Evolutionary conservation across 75 land plant genomes (phyloP), one percentile per base, ranked within the genome.

Genomic region (Adiantum capillusveneris): DNA sequence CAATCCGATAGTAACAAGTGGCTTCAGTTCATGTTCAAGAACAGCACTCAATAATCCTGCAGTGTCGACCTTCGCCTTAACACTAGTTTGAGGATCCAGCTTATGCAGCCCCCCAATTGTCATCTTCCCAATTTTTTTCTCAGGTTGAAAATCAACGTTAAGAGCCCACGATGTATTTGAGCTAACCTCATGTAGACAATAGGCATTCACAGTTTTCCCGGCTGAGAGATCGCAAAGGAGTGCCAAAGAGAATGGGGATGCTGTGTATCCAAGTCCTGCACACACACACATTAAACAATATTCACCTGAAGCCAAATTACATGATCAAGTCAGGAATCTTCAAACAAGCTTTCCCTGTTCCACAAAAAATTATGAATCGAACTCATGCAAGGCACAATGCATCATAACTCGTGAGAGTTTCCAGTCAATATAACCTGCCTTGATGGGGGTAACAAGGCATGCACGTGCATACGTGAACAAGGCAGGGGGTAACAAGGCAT

Each of bases 11-110:
- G 64, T 45, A 26, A 62, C 64, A 19, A 44, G 26, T 2, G 64
- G 64, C 28, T 44, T 22, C 26, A 24, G 44, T 48, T 62, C 64
- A 26, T 62, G 55, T 22, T 62, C 45, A 19, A 62, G 64, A n/a
- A 62, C 58, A 22, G 64, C 64, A 12, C 53, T 41, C 6, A 62
- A 19, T 17, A 22, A 6, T 18, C 64, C 64, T 14, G 13, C 25
- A 11, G 18, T 62, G 53, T 45, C 25, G 9, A 48, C 22, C 49
- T 44, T 44, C n/a, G 64, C 64, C 28, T 62, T 62, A 7, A 62
- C 28, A 18, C 44, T 41, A n/a, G 64, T 62, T 3, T 22, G 53
- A 21, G 64, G 57, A 45, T 62, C 57, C 25, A 62, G 43, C 56
- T 18, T 20, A 24, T 44, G 43, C 64, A 44, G 25, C 24, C 21